phyloP scores from a whole-genome alignment of 345 rosid genomes.

The Lepidium africanum region DNA sequence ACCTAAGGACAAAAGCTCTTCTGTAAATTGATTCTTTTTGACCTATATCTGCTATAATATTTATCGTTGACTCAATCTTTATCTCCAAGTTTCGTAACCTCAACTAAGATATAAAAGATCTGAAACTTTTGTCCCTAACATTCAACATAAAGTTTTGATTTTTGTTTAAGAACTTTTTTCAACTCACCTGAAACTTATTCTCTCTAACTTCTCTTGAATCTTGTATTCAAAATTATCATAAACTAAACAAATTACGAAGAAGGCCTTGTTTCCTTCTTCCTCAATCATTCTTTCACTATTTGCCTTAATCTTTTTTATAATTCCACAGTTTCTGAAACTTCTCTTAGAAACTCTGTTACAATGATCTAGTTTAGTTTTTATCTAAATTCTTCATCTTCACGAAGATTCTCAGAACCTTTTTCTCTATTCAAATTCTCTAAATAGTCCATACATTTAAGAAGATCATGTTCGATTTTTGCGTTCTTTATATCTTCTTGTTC shows the following conservation, averaged over 20 bases:
- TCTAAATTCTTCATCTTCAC: constrained; percentile 13
- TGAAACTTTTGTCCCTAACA: not conserved
- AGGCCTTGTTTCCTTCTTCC: constrained; percentile 18
- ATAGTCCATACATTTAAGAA: constrained; percentile 25
- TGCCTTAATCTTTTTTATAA: constrained; percentile 15
- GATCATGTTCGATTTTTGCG: constrained; percentile 8
- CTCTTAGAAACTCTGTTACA: constrained; percentile 26
- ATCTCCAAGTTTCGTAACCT: too few relatives aligned
- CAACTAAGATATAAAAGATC: not conserved
- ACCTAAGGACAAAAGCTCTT: too few relatives aligned
- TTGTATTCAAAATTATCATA: constrained; percentile 29
- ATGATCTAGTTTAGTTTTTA: constrained; percentile 34
- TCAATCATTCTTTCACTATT: constrained; percentile 9
- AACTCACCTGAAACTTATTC: constrained; percentile 34
- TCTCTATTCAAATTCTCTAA: constrained; percentile 19
- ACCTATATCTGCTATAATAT: constrained; percentile 19
- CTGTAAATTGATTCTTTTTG: constrained; percentile 41
- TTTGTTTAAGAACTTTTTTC: not conserved
- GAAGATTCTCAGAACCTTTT: not conserved
- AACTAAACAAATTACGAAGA: constrained; percentile 5
- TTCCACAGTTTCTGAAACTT: constrained; percentile 34
- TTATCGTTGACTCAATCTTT: not conserved
- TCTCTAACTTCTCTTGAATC: constrained; percentile 32
- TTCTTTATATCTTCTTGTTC: constrained; percentile 15
- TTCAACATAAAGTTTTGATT: not conserved